Conservation (phyloP, 495 filamentous ascomycete genomes). For the Aspergillus mulundensis region DNA sequence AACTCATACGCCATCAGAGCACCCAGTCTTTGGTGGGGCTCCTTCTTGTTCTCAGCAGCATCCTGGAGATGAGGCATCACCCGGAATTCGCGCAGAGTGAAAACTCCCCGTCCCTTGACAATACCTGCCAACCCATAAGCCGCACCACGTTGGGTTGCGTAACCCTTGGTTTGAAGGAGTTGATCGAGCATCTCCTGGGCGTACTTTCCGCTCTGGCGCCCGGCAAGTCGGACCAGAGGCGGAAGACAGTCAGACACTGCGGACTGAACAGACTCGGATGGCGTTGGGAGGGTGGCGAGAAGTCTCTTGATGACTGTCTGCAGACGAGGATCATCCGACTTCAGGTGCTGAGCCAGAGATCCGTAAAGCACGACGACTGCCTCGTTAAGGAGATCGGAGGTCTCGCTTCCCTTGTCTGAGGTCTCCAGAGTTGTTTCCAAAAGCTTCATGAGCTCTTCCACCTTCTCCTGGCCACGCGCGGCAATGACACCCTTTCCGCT, state of each 20-base stretch:
- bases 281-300: conserved; percentile 81
- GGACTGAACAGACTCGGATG: conserved; percentile 95
- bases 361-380: conserved; percentile 97
- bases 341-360: conserved; percentile 82
- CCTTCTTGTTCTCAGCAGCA: conserved; percentile 88
- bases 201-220: conserved; percentile 72
- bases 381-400: conserved; percentile 85
- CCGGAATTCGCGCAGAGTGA: conserved; percentile 76
- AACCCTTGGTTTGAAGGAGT: conserved; percentile 78
- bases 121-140: conserved; percentile 94
- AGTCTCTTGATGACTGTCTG: conserved; percentile 80
- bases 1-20: conserved; percentile 88
- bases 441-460: conserved; percentile 87
- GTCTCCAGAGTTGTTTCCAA: conserved; percentile 81
- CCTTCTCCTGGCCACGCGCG: conserved; percentile 67
- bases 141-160: conserved; percentile 84
- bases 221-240: conserved; percentile 75
- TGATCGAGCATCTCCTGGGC: conserved; percentile 75
- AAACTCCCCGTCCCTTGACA: conserved; percentile 77
- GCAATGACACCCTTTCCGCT: conserved; percentile 79
- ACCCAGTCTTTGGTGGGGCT: conserved; percentile 80
- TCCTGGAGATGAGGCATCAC: conserved; percentile 74
- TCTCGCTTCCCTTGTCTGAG: conserved; percentile 72
- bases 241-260: conserved; percentile 92
- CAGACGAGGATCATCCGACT: conserved; percentile 74